Evolutionary conservation across 2,329 filamentous ascomycete genomes (phyloP).

Genomic region (Aspergillus floridensis): DNA sequence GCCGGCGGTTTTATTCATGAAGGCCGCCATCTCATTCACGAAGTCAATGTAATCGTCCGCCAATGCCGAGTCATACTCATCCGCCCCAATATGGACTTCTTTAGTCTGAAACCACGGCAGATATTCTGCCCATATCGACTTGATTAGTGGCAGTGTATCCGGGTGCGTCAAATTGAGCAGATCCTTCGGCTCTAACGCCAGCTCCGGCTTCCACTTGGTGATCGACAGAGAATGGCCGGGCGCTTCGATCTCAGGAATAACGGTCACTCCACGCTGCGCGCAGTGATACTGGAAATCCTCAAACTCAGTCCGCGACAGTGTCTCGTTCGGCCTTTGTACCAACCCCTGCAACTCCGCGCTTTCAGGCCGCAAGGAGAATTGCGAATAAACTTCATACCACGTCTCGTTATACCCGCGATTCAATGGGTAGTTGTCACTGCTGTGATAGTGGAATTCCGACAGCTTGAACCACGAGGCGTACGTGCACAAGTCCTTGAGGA

Average conservation of each 20-base stretch:
- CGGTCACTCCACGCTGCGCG: conserved; percentile 55
- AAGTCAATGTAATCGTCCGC: conserved; percentile 53
- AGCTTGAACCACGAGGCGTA: conserved; percentile 63
- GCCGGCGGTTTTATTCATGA: conserved; percentile 41
- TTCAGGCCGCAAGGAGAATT: conserved; percentile 56
- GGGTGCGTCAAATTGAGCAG: conserved; percentile 57
- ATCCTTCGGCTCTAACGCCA: conserved; percentile 51
- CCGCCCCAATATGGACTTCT: conserved; percentile 56
- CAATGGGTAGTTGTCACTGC: conserved; percentile 57
- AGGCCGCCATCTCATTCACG: conserved; percentile 53
- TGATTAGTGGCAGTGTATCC: conserved; percentile 53
- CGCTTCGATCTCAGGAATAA: conserved; percentile 60
- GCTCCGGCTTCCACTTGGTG: conserved; percentile 58
- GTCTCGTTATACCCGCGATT: conserved; percentile 49
- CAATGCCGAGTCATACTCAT: conserved; percentile 52
- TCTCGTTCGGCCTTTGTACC: conserved; percentile 54
- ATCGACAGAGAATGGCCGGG: conserved; percentile 58
- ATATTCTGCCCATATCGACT: conserved; percentile 55
- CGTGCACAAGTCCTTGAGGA: conserved; percentile 57
- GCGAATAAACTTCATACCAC: conserved; percentile 52
- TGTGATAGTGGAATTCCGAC: conserved; percentile 58
- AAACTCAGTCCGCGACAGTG: conserved; percentile 52
- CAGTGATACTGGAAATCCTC: conserved; percentile 54
- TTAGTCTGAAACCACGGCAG: conserved; percentile 57
- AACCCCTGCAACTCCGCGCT: conserved; percentile 49